Percentiles rank a stretch among this genome's conserved stretches.
Evolutionary conservation across 371 early-diverging fungal species (phyloP).

Genomic region (Mucor sp.): DNA sequence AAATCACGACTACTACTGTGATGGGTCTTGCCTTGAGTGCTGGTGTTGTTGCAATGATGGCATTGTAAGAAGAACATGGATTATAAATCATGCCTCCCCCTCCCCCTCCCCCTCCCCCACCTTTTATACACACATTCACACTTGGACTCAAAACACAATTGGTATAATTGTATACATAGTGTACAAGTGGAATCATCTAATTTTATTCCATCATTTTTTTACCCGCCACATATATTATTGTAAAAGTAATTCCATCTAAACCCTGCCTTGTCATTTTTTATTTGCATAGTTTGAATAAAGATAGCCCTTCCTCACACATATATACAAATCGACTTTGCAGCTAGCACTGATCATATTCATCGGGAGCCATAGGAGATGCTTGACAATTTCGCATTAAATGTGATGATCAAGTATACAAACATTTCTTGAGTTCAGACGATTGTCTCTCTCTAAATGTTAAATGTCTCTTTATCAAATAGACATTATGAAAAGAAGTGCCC

Average conservation of each 20-base stretch:
- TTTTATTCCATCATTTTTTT: not conserved
- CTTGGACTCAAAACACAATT: not conserved
- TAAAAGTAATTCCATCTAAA: not conserved
- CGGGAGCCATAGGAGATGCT: no score
- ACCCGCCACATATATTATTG: constrained; percentile 2
- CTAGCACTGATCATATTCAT: no score
- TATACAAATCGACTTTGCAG: no score
- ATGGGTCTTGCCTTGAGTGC: constrained; percentile 11
- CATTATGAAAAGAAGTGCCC: no score
- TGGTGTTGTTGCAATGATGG: constrained; percentile 9
- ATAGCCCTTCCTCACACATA: not conserved
- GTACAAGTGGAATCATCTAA: not conserved
- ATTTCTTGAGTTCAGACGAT: no score
- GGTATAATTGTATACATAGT: no score
- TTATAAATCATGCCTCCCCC: not conserved
- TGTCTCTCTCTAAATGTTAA: no score
- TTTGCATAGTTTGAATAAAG: not conserved
- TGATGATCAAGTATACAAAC: no score
- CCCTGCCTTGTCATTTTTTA: not conserved
- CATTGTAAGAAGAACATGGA: constrained; percentile 1
- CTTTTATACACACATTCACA: not conserved
- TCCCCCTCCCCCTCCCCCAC: no score
- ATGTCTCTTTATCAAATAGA: no score
- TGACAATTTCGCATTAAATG: no score
- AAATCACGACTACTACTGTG: not conserved